Conservation (phyloP, 139 green algal genomes). For the Coccomyxa sp. region DNA sequence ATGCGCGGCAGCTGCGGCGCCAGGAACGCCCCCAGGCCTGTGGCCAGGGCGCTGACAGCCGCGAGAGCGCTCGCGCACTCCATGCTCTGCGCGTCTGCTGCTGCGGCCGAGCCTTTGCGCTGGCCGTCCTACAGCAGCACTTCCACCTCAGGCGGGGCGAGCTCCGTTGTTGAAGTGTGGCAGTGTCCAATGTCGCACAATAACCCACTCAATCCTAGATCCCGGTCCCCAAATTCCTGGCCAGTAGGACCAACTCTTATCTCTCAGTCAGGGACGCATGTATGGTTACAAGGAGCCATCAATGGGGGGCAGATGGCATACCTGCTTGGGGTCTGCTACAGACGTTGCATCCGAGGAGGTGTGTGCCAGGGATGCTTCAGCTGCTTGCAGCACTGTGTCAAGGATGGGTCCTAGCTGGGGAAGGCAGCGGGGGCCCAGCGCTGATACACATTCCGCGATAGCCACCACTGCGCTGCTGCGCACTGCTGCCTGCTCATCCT, state of each 20-base stretch:
- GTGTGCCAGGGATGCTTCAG: too few relatives aligned
- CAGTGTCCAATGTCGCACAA: too few relatives aligned
- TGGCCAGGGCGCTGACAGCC: constrained; percentile 55
- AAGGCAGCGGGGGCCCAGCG: constrained; percentile 24
- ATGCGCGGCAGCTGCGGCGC: constrained; percentile 56
- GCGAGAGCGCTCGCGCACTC: constrained; percentile 54
- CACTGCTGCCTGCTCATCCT: constrained; percentile 28
- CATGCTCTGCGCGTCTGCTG: constrained; percentile 22
- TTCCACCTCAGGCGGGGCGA: too few relatives aligned
- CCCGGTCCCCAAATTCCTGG: too few relatives aligned
- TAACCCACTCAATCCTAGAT: too few relatives aligned
- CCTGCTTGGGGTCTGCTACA: too few relatives aligned
- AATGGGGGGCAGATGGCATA: too few relatives aligned
- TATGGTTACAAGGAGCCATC: too few relatives aligned
- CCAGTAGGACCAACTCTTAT: too few relatives aligned
- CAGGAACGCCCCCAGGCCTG: constrained; percentile 59
- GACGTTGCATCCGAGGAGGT: too few relatives aligned
- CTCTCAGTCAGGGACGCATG: too few relatives aligned
- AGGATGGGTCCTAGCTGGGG: constrained; percentile 13
- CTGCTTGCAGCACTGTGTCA: constrained; percentile 34
- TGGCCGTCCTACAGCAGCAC: neutral
- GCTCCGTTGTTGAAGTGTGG: too few relatives aligned
- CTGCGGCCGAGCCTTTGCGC: neutral
- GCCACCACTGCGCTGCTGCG: constrained; percentile 41
- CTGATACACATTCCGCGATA: constrained; percentile 9